Conservation (phyloP, 768 basidiomycete species). For the Kwoniella pini region DNA sequence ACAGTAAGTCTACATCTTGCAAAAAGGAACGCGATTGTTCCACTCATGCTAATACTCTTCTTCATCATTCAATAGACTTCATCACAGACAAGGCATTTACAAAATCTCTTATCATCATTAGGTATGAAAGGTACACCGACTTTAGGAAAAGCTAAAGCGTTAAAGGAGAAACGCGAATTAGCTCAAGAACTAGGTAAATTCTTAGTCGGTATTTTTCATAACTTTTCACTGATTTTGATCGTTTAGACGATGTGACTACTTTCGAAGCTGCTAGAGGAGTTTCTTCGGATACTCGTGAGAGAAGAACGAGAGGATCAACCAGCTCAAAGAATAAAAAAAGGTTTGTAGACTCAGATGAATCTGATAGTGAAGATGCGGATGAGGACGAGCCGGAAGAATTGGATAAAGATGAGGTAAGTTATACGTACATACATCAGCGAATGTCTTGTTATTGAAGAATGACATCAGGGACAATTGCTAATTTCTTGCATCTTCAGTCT, state of each 20-base stretch:
- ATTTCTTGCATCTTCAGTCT: conserved; percentile 10
- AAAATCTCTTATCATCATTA: conserved; percentile 50
- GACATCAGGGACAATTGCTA: neutral
- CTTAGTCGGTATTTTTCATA: neutral
- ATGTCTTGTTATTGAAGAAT: too few species aligned
- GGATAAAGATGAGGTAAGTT: conserved; percentile 19
- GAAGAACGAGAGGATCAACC: neutral
- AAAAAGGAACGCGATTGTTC: too few species aligned
- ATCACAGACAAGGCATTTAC: conserved; percentile 35
- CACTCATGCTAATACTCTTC: too few species aligned
- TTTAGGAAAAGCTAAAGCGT: conserved; percentile 75
- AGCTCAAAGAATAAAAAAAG: neutral
- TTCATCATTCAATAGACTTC: too few species aligned
- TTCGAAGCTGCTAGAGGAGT: conserved; percentile 44
- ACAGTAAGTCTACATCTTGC: conserved; percentile 29
- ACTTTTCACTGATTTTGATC: neutral
- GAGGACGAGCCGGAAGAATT: neutral
- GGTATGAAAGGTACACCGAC: conserved; percentile 80
- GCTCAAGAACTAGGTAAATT: conserved; percentile 70
- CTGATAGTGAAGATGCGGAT: conserved; percentile 1
- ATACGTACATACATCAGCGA: neutral
- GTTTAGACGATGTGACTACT: conserved; percentile 44
- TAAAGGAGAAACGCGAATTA: conserved; percentile 72
- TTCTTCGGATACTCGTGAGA: conserved; percentile 3
- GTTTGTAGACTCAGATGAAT: neutral